Percentiles rank a stretch among this genome's conserved stretches.
Conservation (phyloP, 345 rosid species). For the Populus euphratica region DNA sequence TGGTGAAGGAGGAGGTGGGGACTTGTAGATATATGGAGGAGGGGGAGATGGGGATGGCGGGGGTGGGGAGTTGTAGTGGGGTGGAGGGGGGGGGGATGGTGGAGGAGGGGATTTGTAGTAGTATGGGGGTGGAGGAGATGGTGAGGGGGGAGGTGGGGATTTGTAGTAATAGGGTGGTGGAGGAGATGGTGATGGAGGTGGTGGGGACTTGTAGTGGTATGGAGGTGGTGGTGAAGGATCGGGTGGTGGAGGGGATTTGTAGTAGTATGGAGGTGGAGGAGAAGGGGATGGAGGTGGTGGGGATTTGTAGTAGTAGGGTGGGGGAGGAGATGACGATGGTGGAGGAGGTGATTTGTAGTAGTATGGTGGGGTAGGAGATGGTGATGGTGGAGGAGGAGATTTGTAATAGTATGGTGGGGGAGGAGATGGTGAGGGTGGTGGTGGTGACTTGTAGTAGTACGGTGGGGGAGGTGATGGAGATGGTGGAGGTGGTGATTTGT, state of each 20-base stretch:
- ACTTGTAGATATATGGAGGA: slow-evolving; percentile 12
- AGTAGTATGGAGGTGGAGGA: slow-evolving; percentile 9
- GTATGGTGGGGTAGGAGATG: not conserved
- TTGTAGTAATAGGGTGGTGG: slow-evolving; percentile 4
- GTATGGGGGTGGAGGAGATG: slow-evolving; percentile 10
- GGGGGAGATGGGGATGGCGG: slow-evolving; percentile 15
- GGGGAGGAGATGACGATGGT: not conserved
- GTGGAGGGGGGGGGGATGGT: slow-evolving; percentile 17
- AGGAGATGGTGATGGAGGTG: not conserved
- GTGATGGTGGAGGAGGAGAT: not conserved
- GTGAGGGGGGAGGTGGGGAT: slow-evolving; percentile 1
- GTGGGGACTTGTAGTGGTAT: slow-evolving; percentile 4
- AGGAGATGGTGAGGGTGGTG: not conserved
- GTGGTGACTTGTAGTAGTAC: not conserved
- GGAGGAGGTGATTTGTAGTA: not conserved
- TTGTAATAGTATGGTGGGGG: not conserved
- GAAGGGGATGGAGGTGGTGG: slow-evolving; percentile 1
- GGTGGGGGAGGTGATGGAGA: not conserved
- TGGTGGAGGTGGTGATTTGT: not conserved
- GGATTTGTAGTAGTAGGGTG: not conserved
- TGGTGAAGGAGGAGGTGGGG: slow-evolving; percentile 11
- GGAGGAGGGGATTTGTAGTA: slow-evolving; percentile 6
- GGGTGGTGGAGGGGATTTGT: slow-evolving; percentile 5
- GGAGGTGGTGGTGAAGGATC: slow-evolving; percentile 2
- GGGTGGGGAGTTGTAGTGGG: slow-evolving; percentile 22